Conservation (phyloP, 1,284 basidiomycete genomes). For the Pseudozyma sp. region DNA sequence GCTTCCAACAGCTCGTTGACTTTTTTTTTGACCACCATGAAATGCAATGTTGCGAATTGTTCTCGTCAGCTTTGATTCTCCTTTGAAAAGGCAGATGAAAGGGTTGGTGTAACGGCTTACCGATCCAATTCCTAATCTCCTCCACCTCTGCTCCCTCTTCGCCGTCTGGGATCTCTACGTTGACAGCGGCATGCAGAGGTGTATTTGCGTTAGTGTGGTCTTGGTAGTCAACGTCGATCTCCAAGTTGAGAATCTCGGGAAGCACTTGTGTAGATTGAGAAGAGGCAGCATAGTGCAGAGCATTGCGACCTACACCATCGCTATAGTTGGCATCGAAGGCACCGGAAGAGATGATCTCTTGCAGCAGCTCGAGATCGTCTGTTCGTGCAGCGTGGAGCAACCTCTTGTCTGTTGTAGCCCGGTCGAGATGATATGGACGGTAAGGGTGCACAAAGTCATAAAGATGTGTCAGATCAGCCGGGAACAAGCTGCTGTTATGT, state of each 20-base stretch:
- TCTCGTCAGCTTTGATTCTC: neutral
- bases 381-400: conserved; percentile 59
- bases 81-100: neutral
- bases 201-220: conserved; percentile 82
- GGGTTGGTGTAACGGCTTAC: conserved; percentile 55
- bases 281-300: conserved; percentile 63
- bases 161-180: conserved; percentile 68
- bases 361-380: conserved; percentile 58
- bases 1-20: conserved; percentile 64
- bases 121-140: conserved; percentile 74
- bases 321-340: conserved; percentile 60
- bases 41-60: too few relatives aligned
- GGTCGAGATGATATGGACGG: neutral
- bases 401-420: conserved; percentile 47
- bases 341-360: conserved; percentile 51
- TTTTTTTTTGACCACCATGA: conserved; percentile 5
- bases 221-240: conserved; percentile 84
- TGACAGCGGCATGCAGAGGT: conserved; percentile 83
- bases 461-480: neutral
- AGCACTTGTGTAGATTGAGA: conserved; percentile 55
- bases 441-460: neutral
- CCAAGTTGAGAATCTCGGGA: conserved; percentile 62
- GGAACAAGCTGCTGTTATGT: neutral
- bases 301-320: conserved; percentile 65
- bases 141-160: conserved; percentile 71